A percentile compares a stretch with the other conserved stretches of the same genome.
Evolutionary conservation across 495 filamentous ascomycete species (phyloP).

Genomic region (Penicillium silybi): DNA sequence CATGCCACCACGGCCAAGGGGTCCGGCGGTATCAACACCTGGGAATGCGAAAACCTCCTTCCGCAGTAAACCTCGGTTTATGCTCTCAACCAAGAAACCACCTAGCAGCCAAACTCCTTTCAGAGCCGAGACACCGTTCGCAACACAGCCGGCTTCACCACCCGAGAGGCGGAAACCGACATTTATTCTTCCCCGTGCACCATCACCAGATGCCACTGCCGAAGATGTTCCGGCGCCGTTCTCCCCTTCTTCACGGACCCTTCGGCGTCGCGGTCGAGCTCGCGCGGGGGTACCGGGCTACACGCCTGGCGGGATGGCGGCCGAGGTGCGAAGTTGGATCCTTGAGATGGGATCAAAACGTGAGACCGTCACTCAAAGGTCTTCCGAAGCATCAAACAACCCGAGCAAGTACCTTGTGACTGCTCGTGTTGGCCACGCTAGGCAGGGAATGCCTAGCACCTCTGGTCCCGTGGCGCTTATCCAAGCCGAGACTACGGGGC

Average conservation of each 20-base stretch:
- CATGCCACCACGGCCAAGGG: background rate
- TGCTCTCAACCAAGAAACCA: constrained; percentile 18
- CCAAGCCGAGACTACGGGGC: constrained; percentile 6
- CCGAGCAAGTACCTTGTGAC: constrained; percentile 19
- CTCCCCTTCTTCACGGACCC: constrained; percentile 36
- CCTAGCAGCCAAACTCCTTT: constrained; percentile 17
- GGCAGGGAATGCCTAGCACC: constrained; percentile 19
- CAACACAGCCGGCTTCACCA: constrained; percentile 11
- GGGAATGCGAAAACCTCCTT: constrained; percentile 21
- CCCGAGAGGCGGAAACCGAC: constrained; percentile 28
- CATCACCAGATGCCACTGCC: constrained; percentile 24
- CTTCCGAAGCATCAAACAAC: background rate
- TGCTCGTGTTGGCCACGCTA: constrained; percentile 17
- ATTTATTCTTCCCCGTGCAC: constrained; percentile 40
- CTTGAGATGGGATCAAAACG: constrained; percentile 39
- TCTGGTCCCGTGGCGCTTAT: constrained; percentile 33
- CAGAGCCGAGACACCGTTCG: constrained; percentile 12
- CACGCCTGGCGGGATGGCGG: constrained; percentile 40
- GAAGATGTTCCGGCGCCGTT: constrained; percentile 37
- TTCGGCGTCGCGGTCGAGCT: constrained; percentile 29
- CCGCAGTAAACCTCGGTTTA: constrained; percentile 27
- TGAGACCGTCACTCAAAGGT: background rate
- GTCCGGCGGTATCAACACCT: constrained; percentile 15
- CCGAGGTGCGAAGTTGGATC: constrained; percentile 42
- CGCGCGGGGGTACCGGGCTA: constrained; percentile 24